Base-by-base conservation (phyloP, 805 yeast genomes). In the Saturnispora kantuleensis region DNA sequence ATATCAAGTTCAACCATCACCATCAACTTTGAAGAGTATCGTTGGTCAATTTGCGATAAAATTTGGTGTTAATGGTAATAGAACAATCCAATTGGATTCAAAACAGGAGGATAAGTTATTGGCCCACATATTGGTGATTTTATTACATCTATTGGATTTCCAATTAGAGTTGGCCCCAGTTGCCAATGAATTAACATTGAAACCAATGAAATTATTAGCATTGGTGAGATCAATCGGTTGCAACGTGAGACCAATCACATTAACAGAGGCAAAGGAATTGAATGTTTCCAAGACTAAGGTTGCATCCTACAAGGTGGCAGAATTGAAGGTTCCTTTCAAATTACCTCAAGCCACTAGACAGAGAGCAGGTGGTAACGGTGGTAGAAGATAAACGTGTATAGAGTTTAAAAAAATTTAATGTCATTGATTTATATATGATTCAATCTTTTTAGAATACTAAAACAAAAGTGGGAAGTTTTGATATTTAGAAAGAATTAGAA, bases 201-300 rank as follows among this genome's bases (percentile, higher is more conserved):
- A 86, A 58, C 89, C 94, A 32, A 73, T 85, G 10, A 79, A 77
- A 56, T 65, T 87, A 46, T 74, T 71, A 4, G 76, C 75, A 31
- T 68, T 93, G 46, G 79, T 84, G 63, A 81, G 78, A 60, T 82
- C 88, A 11, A 65, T 90, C 49, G 98, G 98, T 48, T 90, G 96
- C 54, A 62, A 64, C 17, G 76, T 86, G 42, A 85, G 84, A 64
- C 72, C 77, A 43, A 79, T 86, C 31, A 74, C 88, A 15, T 76
- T 71, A 31, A 73, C 80, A n/a, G 83, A 81, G 64, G 86, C 86
- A 32, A 87, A 81, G 55, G 82, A 82, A 3, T 73, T 79, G 51
- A 83, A 82, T 29, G 70, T 83, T 47, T 76, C 83, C 41, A 81
- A 75, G 62, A 63, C 72, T 42, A 45, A 59, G 34, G 62, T 64